Evolutionary conservation across 345 rosid genomes (phyloP).

Genomic region (Rubroshorea leprosula): DNA sequence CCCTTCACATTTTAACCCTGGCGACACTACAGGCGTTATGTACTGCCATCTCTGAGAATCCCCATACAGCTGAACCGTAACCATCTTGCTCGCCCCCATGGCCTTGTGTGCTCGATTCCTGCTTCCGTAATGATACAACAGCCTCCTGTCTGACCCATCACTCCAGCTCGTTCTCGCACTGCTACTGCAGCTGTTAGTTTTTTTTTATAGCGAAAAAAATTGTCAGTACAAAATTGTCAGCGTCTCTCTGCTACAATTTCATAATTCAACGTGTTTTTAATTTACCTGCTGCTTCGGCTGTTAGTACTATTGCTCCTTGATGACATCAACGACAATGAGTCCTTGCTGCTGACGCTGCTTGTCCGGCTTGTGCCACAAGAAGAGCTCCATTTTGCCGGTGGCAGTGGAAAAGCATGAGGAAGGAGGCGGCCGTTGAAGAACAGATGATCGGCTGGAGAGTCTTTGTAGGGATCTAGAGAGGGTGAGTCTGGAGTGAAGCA

Average conservation of each 20-base stretch:
- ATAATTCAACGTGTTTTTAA: no score
- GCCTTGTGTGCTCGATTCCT: conserved; percentile 10
- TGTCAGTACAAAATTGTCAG: no score
- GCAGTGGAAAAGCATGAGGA: conserved; percentile 64
- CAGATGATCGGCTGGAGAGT: conserved; percentile 83
- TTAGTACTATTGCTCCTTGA: conserved; percentile 62
- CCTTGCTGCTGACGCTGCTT: conserved; percentile 49
- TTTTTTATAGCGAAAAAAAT: no score
- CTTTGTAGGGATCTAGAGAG: conserved; percentile 35
- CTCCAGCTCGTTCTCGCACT: conserved; percentile 61
- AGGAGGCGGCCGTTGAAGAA: conserved; percentile 72
- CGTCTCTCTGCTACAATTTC: no score
- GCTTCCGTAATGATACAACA: conserved; percentile 15
- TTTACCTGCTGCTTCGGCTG: conserved; percentile 42
- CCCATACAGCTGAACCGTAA: conserved; percentile 50
- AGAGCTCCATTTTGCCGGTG: conserved; percentile 6
- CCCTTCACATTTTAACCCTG: conserved; percentile 44
- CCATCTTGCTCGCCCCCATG: conserved; percentile 37
- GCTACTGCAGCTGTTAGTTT: conserved; percentile 33
- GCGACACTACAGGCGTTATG: conserved; percentile 35
- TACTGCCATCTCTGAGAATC: conserved; percentile 70
- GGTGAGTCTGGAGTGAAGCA: conserved; percentile 55
- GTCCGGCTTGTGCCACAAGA: conserved; percentile 39
- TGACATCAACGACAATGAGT: conserved; percentile 36
- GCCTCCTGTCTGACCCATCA: conserved; percentile 31